A percentile compares a stretch with the other conserved stretches of the same genome.
Conservation (phyloP, 1,139 yeast species). For the Scheffersomyces illinoinensis region DNA sequence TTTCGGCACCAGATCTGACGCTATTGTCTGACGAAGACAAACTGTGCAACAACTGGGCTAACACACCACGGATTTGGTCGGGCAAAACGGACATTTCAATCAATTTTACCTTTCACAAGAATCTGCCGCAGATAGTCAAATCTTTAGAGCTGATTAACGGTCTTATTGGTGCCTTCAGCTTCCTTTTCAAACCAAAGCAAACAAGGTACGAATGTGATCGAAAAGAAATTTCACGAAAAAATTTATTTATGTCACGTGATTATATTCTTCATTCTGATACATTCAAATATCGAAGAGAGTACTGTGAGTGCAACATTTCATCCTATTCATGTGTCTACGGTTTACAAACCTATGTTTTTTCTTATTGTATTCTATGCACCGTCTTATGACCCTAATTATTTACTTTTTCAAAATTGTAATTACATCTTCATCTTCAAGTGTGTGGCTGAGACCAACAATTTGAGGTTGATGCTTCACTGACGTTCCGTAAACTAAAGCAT, state of each 20-base stretch:
- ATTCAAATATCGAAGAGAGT: not conserved
- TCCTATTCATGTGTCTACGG: not conserved
- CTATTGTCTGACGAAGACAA: conserved; percentile 69
- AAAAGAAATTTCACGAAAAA: not conserved
- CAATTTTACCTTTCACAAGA: not conserved
- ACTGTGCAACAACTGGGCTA: conserved; percentile 62
- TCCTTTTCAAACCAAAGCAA: conserved; percentile 6
- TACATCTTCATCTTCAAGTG: conserved; percentile 91
- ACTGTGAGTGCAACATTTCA: not conserved
- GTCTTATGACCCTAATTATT: not conserved
- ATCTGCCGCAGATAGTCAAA: not conserved
- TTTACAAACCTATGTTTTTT: not conserved
- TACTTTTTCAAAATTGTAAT: conserved; percentile 87
- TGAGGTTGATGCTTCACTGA: conserved; percentile 99
- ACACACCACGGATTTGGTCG: conserved; percentile 56
- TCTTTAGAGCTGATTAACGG: not conserved
- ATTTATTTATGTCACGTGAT: not conserved
- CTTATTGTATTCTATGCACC: not conserved
- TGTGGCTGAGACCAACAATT: conserved; percentile 83
- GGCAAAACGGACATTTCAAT: conserved; percentile 58
- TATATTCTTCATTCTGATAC: not conserved
- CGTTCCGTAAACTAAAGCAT: conserved; percentile 87
- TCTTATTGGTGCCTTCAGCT: not conserved
- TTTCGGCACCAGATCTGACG: conserved; percentile 77
- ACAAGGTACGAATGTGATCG: conserved; percentile 5